Evolutionary conservation across 1,139 yeast species (phyloP).

Genomic region (Magnusiomyces ingens): DNA sequence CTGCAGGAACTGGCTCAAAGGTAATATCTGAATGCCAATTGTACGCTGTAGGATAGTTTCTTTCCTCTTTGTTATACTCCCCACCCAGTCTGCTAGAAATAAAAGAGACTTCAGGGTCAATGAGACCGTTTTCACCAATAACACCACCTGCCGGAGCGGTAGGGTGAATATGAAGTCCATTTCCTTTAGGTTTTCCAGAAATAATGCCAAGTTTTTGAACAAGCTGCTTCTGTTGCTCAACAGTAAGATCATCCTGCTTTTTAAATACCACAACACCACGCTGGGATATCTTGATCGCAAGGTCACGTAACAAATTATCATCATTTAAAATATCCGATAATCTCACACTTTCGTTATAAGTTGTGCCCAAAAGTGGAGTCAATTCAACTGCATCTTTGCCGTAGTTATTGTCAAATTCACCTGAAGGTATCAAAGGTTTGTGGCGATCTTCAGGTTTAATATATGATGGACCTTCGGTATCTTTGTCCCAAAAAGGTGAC

Average conservation of each 20-base stretch:
- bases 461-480: slow-evolving; percentile 20
- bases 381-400: slow-evolving; percentile 1
- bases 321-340: slow-evolving; percentile 33
- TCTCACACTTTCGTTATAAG: slow-evolving; percentile 5
- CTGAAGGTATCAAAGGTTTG: slow-evolving; percentile 1
- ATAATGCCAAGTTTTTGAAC: slow-evolving; percentile 56
- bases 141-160: slow-evolving; percentile 31
- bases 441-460: slow-evolving; percentile 7
- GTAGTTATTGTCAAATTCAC: slow-evolving; percentile 5
- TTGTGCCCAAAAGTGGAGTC: slow-evolving; percentile 5
- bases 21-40: slow-evolving; percentile 45
- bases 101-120: slow-evolving; percentile 18
- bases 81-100: slow-evolving; percentile 17
- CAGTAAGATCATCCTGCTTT: slow-evolving; percentile 52
- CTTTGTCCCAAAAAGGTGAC: slow-evolving; percentile 24
- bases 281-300: slow-evolving; percentile 56
- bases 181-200: slow-evolving; percentile 60
- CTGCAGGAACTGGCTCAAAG: slow-evolving; percentile 43
- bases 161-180: slow-evolving; percentile 48
- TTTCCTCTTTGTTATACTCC: slow-evolving; percentile 16
- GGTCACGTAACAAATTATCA: slow-evolving; percentile 41
- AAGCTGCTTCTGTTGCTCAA: slow-evolving; percentile 44
- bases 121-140: slow-evolving; percentile 12
- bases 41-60: slow-evolving; percentile 17
- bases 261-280: slow-evolving; percentile 65